Conservation (phyloP, 139 green algal genomes). For the Astrephomene gubernaculifera region DNA sequence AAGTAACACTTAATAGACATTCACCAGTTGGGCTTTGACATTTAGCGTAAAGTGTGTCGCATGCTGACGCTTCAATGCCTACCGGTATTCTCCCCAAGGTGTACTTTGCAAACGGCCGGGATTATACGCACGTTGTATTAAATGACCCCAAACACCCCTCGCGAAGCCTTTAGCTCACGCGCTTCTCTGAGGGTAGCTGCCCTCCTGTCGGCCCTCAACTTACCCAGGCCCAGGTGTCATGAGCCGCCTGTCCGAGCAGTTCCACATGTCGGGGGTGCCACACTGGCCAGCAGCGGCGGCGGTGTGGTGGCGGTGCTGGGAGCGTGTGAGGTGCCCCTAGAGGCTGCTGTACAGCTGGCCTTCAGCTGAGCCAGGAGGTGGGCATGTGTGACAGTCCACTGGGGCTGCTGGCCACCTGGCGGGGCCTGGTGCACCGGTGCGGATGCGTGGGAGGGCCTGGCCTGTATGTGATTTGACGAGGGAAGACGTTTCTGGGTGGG, state of each 20-base stretch:
- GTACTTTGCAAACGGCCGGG: too few relatives aligned
- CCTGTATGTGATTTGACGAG: background rate
- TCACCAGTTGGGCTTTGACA: too few relatives aligned
- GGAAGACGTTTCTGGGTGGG: too few relatives aligned
- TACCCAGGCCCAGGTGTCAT: background rate
- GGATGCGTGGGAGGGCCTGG: background rate
- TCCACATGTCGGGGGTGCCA: background rate
- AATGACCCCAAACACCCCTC: too few relatives aligned
- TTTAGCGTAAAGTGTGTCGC: too few relatives aligned
- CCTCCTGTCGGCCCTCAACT: background rate
- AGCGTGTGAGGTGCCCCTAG: conserved; percentile 19
- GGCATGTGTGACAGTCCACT: conserved; percentile 28
- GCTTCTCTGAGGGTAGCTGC: too few relatives aligned
- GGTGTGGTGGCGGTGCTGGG: conserved; percentile 30
- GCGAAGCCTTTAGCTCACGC: too few relatives aligned
- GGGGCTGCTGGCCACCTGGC: conserved; percentile 33
- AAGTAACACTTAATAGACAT: too few relatives aligned
- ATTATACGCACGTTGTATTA: too few relatives aligned
- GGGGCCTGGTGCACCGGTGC: conserved; percentile 30
- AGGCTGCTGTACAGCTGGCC: background rate
- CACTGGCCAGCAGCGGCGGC: conserved; percentile 4
- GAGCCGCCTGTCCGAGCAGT: conserved; percentile 3
- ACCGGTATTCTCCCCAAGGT: too few relatives aligned
- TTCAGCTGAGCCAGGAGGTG: conserved; percentile 23
- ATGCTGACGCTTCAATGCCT: too few relatives aligned